Percentiles rank a stretch among this genome's conserved stretches.
These are phyloP conservation scores for Hyphopichia buzzinii DNA, from an alignment of 1,139 yeast species.

Conservation along the genomic window DNA sequence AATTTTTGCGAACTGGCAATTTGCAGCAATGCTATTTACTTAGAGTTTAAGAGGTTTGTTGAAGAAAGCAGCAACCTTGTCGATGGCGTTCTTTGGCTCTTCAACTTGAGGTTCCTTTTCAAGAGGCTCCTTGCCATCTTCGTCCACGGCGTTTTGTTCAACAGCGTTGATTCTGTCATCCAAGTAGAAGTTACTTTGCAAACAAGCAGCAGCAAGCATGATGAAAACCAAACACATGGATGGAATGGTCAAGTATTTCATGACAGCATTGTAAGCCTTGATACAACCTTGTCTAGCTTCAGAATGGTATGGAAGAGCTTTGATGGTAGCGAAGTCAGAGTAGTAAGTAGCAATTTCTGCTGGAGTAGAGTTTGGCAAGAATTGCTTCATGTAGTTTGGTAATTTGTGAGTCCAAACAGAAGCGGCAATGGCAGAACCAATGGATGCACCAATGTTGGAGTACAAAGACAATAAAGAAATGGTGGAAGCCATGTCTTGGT, in stretches of 20 bases:
- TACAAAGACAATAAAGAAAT: conserved; percentile 40
- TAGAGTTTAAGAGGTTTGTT: conserved; percentile 4
- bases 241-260: conserved; percentile 17
- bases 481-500: conserved; percentile 43
- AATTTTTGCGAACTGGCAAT: no score
- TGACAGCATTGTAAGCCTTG: conserved; percentile 10
- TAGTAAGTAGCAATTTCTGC: conserved; percentile 16
- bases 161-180: conserved; percentile 28
- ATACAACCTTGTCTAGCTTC: conserved; percentile 8
- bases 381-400: conserved; percentile 22
- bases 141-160: conserved; percentile 14
- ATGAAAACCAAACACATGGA: conserved; percentile 22
- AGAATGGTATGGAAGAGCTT: conserved; percentile 5
- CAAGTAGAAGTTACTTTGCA: conserved; percentile 27
- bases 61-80: conserved; percentile 4
- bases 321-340: conserved; percentile 5
- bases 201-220: conserved; percentile 20
- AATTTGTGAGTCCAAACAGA: conserved; percentile 45
- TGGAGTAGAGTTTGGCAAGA: conserved; percentile 18
- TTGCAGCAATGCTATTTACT: no score
- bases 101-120: neutral
- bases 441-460: conserved; percentile 40
- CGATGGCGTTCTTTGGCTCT: neutral
- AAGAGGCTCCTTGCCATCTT: conserved; percentile 6
- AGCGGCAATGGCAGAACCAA: conserved; percentile 45